These are phyloP conservation scores for Heritiera littoralis DNA, from an alignment of 345 rosid species.

Conservation along the genomic window DNA sequence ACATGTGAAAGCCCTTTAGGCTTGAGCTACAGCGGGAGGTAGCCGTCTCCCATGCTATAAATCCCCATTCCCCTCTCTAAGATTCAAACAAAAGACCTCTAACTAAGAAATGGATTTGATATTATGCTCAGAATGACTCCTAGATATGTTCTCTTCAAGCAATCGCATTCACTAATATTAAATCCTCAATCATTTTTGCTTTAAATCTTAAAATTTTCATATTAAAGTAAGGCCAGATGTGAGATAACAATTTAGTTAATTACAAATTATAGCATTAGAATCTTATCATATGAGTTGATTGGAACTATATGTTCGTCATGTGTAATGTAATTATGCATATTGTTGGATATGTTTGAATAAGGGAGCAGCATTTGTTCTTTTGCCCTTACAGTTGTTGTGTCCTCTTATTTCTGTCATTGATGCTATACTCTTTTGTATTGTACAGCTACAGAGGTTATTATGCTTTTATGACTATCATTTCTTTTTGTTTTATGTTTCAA, in stretches of 20 bases:
- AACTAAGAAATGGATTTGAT: background rate
- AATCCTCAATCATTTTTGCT: background rate
- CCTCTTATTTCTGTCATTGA: background rate
- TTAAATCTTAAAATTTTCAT: background rate
- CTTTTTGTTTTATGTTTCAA: background rate
- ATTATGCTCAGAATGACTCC: background rate
- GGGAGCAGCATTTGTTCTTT: background rate
- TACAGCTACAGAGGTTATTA: background rate
- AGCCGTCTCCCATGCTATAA: background rate
- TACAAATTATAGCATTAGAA: background rate
- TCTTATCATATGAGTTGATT: background rate
- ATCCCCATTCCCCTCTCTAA: background rate
- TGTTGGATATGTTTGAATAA: background rate
- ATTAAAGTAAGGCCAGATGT: background rate
- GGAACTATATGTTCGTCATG: background rate
- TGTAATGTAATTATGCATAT: background rate
- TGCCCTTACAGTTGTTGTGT: background rate
- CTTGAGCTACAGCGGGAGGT: background rate
- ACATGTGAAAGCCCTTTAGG: background rate
- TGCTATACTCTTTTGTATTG: background rate
- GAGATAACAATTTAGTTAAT: background rate
- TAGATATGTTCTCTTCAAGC: background rate
- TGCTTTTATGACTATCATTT: background rate
- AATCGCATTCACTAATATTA: conserved; percentile 5
- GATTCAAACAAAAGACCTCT: background rate